Conservation (phyloP, 495 filamentous ascomycete species). For the Melanomma pulvis-pyrius region DNA sequence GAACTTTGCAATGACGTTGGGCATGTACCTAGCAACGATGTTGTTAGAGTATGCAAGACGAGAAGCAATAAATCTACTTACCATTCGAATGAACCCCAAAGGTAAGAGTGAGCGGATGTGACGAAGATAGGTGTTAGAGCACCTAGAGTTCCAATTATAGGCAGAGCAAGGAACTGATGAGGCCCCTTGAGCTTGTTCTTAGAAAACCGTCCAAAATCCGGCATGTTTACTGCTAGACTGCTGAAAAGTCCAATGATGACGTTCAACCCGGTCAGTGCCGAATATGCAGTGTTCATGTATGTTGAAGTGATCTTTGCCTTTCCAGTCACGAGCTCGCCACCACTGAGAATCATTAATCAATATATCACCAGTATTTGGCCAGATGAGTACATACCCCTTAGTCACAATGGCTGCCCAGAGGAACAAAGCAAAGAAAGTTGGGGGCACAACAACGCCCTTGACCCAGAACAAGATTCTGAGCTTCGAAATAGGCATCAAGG, state of each 20-base stretch:
- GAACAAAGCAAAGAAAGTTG: constrained; percentile 41
- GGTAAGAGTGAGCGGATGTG: constrained; percentile 42
- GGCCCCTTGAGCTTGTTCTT: constrained; percentile 43
- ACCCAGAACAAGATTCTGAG: constrained; percentile 39
- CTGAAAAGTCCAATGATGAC: constrained; percentile 52
- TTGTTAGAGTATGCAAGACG: not conserved
- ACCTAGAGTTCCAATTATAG: constrained; percentile 49
- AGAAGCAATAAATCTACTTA: constrained; percentile 6
- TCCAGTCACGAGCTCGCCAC: constrained; percentile 45
- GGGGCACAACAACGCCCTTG: constrained; percentile 39
- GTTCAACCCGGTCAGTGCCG: constrained; percentile 49
- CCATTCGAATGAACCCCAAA: constrained; percentile 51
- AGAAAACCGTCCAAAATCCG: constrained; percentile 48
- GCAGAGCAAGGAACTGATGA: constrained; percentile 49
- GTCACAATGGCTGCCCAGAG: constrained; percentile 40
- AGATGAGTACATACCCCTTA: constrained; percentile 17
- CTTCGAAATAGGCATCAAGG: constrained; percentile 39
- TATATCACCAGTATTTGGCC: not conserved
- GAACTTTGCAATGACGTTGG: constrained; percentile 47
- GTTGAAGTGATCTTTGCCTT: constrained; percentile 44
- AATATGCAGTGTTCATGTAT: constrained; percentile 50
- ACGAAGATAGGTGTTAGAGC: constrained; percentile 50
- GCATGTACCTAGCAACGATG: constrained; percentile 39
- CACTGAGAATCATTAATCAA: constrained; percentile 1
- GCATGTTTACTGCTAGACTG: constrained; percentile 52